Conservation (phyloP, 2,329 filamentous ascomycete species). For the Fusarium abutilonis region DNA sequence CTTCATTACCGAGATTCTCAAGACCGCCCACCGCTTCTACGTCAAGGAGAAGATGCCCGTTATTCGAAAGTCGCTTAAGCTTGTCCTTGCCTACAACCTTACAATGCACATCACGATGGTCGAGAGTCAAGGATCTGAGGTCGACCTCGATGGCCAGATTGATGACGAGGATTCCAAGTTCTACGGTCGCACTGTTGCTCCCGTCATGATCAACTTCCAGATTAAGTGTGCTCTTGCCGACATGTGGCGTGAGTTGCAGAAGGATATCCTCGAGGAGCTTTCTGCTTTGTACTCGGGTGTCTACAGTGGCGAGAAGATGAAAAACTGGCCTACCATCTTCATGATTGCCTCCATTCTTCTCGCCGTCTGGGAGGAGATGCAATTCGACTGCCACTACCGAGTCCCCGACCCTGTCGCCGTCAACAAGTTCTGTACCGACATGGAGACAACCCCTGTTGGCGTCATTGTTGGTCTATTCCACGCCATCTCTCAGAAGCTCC, state of each 20-base stretch:
- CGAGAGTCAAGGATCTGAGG: conserved; percentile 85
- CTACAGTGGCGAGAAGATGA: conserved; percentile 95
- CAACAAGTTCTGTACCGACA: conserved; percentile 94
- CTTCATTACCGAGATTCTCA: conserved; percentile 94
- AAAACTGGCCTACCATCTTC: conserved; percentile 99
- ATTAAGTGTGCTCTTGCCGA: conserved; percentile 97
- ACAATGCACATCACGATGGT: conserved; percentile 95
- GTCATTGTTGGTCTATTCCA: conserved; percentile 98
- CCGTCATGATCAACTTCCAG: conserved; percentile 99
- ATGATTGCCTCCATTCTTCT: conserved; percentile 93
- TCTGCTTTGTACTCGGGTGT: conserved; percentile 95
- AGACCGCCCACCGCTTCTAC: conserved; percentile 95
- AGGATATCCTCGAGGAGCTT: conserved; percentile 93
- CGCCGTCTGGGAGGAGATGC: conserved; percentile 98
- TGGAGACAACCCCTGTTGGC: conserved; percentile 95
- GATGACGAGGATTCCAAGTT: conserved; percentile 87
- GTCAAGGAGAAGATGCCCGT: conserved; percentile 86
- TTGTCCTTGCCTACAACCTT: conserved; percentile 94
- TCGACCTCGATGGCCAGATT: conserved; percentile 81
- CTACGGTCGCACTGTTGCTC: conserved; percentile 88
- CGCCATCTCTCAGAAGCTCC: conserved; percentile 96
- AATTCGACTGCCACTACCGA: conserved; percentile 97
- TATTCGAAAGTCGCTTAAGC: conserved; percentile 93
- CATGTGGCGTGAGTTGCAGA: conserved; percentile 98
- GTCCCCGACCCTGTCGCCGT: conserved; percentile 85